Evolutionary conservation across 352 stramenopile species (phyloP), one percentile per base, ranked within the genome.

Genomic region (Phytophthora pistaciae): DNA sequence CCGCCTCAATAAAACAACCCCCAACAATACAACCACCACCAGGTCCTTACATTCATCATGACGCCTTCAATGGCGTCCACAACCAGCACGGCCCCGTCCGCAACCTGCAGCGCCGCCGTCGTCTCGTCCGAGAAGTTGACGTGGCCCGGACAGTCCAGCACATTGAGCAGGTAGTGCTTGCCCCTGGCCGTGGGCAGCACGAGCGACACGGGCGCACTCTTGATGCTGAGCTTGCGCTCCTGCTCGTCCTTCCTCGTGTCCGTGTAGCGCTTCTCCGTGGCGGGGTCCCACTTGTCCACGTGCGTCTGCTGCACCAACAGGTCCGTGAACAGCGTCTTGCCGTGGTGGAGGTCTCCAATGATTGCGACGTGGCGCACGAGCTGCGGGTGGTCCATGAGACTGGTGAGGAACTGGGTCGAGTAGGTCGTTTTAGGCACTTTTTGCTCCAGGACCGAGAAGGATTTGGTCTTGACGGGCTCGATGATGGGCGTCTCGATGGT

Each of bases 61-160:
- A 99, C 95, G 57, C 98, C 98, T 82, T 99, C 98, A 55, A 99
- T 87, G 5, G 88, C 97, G 85, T 99, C 98, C 3, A 99, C 95
- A 5, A 99, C 94, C 0, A 99, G 58, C 21, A 99, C 87, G 0
- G 90, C 96, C 40, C 97, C 97, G 84, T 99, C 98, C 0, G 92
- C 83, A 13, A 98, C 82, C 67, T 98, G 90, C 57, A 99, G 71
- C 20, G 94, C 97, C 8, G 96, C 96, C 8, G 97, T 97, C 3
- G 87, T 91, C 68, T 99, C 97, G 73, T 99, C 97, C 38, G 95
- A 97, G 77, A 99, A 99, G 82, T 99, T 98, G 1, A 98, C 84
- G 77, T 99, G 98, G 20, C 98, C 98, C 0, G 98, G 97, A 82
- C 94, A 99, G 83, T 99, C 98, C 55, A 99, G 74, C 0, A 99